These are phyloP conservation scores for Medicago lupulina DNA, from an alignment of 306 rosid species.

Conservation along the genomic window DNA sequence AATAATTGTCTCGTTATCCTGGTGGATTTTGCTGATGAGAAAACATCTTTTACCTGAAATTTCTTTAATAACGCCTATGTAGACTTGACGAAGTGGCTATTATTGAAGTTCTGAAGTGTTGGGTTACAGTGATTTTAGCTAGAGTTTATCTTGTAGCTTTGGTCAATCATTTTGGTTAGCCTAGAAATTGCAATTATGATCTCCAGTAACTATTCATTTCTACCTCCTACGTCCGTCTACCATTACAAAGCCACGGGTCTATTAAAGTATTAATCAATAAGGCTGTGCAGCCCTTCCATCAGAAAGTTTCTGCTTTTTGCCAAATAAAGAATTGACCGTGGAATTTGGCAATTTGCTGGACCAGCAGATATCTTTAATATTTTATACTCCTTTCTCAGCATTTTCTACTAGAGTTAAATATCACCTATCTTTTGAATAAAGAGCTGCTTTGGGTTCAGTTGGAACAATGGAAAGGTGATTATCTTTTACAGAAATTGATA, in stretches of 20 bases:
- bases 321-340: constrained; percentile 67
- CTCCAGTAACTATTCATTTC: constrained; percentile 50
- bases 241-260: constrained; percentile 47
- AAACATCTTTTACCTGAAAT: constrained; percentile 45
- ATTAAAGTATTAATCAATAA: constrained; percentile 59
- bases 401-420: constrained; percentile 64
- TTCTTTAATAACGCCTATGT: constrained; percentile 46
- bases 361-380: constrained; percentile 57
- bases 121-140: constrained; percentile 48
- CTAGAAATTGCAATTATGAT: constrained; percentile 59
- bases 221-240: constrained; percentile 45
- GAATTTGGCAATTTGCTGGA: constrained; percentile 48
- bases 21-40: constrained; percentile 59
- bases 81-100: constrained; percentile 56
- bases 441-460: constrained; percentile 60
- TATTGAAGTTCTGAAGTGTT: constrained; percentile 46
- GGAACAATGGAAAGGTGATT: constrained; percentile 90
- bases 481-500: constrained; percentile 29
- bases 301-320: constrained; percentile 62
- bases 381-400: constrained; percentile 46
- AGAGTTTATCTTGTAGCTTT: constrained; percentile 46
- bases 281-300: constrained; percentile 71
- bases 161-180: constrained; percentile 49
- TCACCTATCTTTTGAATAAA: constrained; percentile 75
- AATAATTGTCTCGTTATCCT: constrained; percentile 41